phyloP scores from a whole-genome alignment of 495 filamentous ascomycete species.

The Pseudoneurospora amorphoporcata region DNA sequence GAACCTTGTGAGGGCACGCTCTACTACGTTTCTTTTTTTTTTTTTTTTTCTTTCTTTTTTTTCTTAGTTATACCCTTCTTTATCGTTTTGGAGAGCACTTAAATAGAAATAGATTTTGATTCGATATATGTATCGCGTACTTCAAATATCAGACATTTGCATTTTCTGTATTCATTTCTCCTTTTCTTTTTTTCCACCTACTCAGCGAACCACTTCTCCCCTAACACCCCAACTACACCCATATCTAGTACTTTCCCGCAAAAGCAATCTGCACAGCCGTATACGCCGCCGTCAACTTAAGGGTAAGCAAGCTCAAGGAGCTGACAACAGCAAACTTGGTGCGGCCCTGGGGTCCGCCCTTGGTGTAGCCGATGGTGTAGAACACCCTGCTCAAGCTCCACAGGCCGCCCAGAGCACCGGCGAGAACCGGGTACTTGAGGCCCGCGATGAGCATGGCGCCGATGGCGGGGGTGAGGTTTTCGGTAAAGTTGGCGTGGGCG shows the following conservation, averaged over 20 bases:
- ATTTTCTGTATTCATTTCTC: neutral
- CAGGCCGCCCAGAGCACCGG: constrained; percentile 38
- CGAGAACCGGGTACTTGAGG: constrained; percentile 45
- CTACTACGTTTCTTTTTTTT: neutral
- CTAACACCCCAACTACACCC: neutral
- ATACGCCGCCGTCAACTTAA: constrained; percentile 27
- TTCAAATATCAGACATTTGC: neutral
- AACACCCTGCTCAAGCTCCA: constrained; percentile 48
- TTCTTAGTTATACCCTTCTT: neutral
- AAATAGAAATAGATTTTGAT: neutral
- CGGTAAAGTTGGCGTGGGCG: constrained; percentile 60
- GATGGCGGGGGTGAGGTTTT: constrained; percentile 52
- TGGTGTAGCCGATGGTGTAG: constrained; percentile 52
- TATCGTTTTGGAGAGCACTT: neutral
- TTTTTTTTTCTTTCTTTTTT: too few species aligned
- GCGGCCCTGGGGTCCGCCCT: constrained; percentile 26
- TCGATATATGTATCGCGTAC: neutral
- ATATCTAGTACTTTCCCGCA: constrained; percentile 9
- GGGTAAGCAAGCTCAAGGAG: constrained; percentile 10
- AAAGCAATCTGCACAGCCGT: constrained; percentile 19
- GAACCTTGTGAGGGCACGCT: neutral
- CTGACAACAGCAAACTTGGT: constrained; percentile 11
- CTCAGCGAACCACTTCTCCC: too few species aligned
- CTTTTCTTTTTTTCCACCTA: too few species aligned
- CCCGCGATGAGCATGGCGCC: constrained; percentile 44